Evolutionary conservation across 495 filamentous ascomycete species (phyloP).

Genomic region (Lepraria neglecta): DNA sequence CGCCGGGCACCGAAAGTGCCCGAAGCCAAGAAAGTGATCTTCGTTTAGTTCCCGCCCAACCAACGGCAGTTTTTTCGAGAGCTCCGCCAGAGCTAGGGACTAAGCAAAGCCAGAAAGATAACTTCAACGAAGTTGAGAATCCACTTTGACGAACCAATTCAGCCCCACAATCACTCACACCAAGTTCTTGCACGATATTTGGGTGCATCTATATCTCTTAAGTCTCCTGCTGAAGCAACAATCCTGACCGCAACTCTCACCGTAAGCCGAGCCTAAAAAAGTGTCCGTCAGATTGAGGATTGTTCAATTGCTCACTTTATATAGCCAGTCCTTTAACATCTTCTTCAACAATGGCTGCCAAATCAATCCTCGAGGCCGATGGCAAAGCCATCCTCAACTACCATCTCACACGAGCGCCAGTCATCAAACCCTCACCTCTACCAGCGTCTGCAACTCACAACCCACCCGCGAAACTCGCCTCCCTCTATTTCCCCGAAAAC

Average conservation of each 20-base stretch:
- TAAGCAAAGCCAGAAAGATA: not conserved
- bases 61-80: constrained; percentile 5
- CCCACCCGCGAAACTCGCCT: constrained; percentile 80
- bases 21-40: constrained; percentile 7
- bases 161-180: not conserved
- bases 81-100: constrained; percentile 7
- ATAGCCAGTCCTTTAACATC: not conserved
- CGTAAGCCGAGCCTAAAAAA: constrained; percentile 1
- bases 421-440: constrained; percentile 96
- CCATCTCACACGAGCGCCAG: constrained; percentile 95
- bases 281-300: not conserved
- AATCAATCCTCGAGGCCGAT: constrained; percentile 96
- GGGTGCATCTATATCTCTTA: not conserved
- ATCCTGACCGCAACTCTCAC: constrained; percentile 2
- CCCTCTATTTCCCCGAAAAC: constrained; percentile 88
- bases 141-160: not conserved
- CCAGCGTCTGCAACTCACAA: constrained; percentile 83
- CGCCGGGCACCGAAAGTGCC: constrained; percentile 8
- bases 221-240: not conserved
- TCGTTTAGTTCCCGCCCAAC: constrained; percentile 5
- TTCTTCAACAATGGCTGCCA: constrained; percentile 78
- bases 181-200: not conserved
- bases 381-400: constrained; percentile 99
- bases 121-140: no score
- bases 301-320: constrained; percentile 4